These are phyloP conservation scores for Quercus phellos DNA, from an alignment of 331 rosid genomes.

Conservation along the genomic window DNA sequence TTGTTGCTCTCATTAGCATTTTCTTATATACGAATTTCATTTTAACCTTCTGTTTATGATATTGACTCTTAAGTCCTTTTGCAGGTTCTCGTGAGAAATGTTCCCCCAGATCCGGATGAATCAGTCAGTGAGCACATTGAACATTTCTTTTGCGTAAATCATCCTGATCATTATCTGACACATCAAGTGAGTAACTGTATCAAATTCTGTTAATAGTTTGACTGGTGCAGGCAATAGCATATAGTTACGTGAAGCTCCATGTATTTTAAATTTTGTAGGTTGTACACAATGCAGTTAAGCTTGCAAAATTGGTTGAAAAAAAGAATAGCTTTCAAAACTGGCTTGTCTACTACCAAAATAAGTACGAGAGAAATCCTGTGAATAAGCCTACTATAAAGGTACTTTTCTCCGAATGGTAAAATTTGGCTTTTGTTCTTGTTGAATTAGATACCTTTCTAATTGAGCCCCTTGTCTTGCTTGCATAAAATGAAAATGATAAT, in stretches of 20 bases:
- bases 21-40: background rate
- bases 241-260: background rate
- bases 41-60: background rate
- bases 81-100: constrained; percentile 84
- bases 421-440: background rate
- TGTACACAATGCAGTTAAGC: constrained; percentile 77
- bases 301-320: constrained; percentile 57
- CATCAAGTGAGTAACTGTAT: constrained; percentile 57
- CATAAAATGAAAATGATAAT: background rate
- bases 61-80: constrained; percentile 14
- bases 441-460: background rate
- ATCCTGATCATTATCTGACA: constrained; percentile 78
- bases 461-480: background rate
- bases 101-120: constrained; percentile 89
- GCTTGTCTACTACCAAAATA: constrained; percentile 72
- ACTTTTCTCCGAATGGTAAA: constrained; percentile 32
- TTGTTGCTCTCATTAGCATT: background rate
- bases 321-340: constrained; percentile 59
- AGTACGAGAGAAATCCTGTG: constrained; percentile 57
- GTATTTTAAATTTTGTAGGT: constrained; percentile 34
- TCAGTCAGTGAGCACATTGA: constrained; percentile 81
- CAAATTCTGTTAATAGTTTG: background rate
- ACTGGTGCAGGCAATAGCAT: constrained; percentile 5
- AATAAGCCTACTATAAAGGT: constrained; percentile 73
- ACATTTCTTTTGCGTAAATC: constrained; percentile 90